Evolutionary conservation across 1,284 basidiomycete genomes (phyloP), one percentile per base, ranked within the genome.

Genomic region (Heterobasidion parviporum): DNA sequence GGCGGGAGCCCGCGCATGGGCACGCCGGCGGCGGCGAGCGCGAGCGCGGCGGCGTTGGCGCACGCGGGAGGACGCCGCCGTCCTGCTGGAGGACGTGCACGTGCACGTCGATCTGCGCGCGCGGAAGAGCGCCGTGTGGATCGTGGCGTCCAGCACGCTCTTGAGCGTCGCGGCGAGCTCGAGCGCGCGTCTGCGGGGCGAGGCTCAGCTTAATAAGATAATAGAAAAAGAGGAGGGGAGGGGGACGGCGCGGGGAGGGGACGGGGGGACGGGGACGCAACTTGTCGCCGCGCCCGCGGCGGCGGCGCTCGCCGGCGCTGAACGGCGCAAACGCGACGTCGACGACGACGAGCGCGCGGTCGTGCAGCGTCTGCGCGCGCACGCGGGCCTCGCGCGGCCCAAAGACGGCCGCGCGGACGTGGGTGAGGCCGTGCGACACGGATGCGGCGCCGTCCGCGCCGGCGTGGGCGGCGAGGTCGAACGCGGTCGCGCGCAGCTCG

Each of bases 101-200:
- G 70, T 89, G 91, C 58, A 99, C 87, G 70, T 97, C 91, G 68
- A 99, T 96, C 68, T 95, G 86, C 34, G 91, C 91, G 53, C 96
- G 87, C 7, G 96, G 71, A 96, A 98, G 51, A 98, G 80, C 61
- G 82, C 82, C 1, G 89, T 89, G 68, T 95, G 90, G 44, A 99
- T 82, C 54, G 97, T 92, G 46, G 95, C 93, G 67, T 98, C 94
- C 65, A 99, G 98, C 0, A 96, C 98, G 43, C 92, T 87, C 71
- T 93, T 89, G 61, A 99, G 86, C 12, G 87, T 84, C 1, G 91
- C 80, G 1, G 87, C 90, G 58, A 98, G 79, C 70, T 99, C 96
- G 57, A 93, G 76, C 56, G 92, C 80, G 16, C 94, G 92, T 70
- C 96, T 98, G 64, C 34, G 53, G 57, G 54, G 54, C 56, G 58